phyloP scores from a whole-genome alignment of 2,329 filamentous ascomycete species.

The Paraphaeosphaeria minitans region DNA sequence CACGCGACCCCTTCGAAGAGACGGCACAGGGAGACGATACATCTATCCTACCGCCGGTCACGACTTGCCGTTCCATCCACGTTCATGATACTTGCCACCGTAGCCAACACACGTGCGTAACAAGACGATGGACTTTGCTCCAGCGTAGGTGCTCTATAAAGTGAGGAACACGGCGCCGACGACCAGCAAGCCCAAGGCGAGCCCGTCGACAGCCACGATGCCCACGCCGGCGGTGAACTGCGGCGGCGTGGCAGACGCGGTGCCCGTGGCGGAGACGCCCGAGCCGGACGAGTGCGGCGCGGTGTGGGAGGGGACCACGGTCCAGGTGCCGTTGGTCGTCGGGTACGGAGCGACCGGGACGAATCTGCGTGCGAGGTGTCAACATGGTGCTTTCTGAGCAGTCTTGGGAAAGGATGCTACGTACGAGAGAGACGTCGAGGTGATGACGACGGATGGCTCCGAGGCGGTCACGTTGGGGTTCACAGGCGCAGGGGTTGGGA shows the following conservation, averaged over 20 bases:
- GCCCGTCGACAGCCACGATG: not conserved
- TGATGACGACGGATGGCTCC: not conserved
- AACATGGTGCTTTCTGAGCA: too few relatives aligned
- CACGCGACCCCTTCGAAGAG: not conserved
- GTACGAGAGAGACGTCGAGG: not conserved
- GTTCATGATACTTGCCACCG: not conserved
- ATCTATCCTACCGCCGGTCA: not conserved
- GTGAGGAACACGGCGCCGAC: not conserved
- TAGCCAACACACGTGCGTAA: not conserved
- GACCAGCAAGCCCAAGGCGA: not conserved
- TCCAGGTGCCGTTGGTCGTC: not conserved
- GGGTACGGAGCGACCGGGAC: not conserved
- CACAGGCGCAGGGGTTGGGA: not conserved
- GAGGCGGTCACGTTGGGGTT: not conserved
- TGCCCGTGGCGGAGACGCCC: not conserved
- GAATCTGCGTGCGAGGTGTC: not conserved
- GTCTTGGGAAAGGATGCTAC: too few relatives aligned
- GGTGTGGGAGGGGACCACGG: not conserved
- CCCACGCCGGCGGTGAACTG: conserved; percentile 3
- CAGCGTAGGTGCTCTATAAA: not conserved
- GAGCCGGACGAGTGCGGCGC: conserved; percentile 5
- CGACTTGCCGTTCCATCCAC: not conserved
- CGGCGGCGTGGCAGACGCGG: not conserved
- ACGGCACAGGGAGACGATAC: not conserved
- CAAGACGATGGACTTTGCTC: not conserved